Evolutionary conservation across 805 yeast species (phyloP), one percentile per base, ranked within the genome.

Genomic region (Starmerella apicola): DNA sequence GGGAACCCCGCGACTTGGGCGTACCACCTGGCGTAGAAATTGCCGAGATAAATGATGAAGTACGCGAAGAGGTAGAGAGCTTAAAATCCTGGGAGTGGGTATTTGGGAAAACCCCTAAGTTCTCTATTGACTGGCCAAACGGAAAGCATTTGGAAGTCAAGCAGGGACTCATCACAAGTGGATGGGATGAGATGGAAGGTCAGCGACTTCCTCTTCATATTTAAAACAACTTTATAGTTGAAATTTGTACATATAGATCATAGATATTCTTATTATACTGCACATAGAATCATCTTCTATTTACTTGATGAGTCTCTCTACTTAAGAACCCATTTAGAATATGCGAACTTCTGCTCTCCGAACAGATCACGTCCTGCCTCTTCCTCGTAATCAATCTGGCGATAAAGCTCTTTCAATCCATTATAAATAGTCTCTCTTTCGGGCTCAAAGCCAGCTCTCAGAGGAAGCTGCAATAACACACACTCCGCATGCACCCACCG

Each of bases 41-140:
- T 23, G 19, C 33, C 40, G 24, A 39, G 34, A 51, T 59, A 3
- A 43, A 59, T 2, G 52, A 53, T 3, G 60, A 56, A 5, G 47
- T 50, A 6, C 57, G 58, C 35, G 42, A 54, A 7, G 54, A 59
- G 19, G 51, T 61, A 5, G 46, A 36, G 15, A 67, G 66, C 21
- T 59, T 83, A 16, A 53, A 61, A 32, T 58, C 66, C 17, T 79
- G 91, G 81, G 63, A 71, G 1, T 86, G 95, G 94, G 71, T 63
- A 27, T 84, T 62, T 57, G 86, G 84, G 1, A 64, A 68, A 17
- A 79, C 95, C 0, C 95, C 96, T 0, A 67, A 64, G 43, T 91
- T 88, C 56, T 64, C 20, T 17, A 21, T 68, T 30, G 74, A 81
- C 42, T 51, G 53, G 1, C 54, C 80, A 16, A 52, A 51, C 2